phyloP scores from a whole-genome alignment of 1,284 basidiomycete species.

The Fomitopsis palustris region DNA sequence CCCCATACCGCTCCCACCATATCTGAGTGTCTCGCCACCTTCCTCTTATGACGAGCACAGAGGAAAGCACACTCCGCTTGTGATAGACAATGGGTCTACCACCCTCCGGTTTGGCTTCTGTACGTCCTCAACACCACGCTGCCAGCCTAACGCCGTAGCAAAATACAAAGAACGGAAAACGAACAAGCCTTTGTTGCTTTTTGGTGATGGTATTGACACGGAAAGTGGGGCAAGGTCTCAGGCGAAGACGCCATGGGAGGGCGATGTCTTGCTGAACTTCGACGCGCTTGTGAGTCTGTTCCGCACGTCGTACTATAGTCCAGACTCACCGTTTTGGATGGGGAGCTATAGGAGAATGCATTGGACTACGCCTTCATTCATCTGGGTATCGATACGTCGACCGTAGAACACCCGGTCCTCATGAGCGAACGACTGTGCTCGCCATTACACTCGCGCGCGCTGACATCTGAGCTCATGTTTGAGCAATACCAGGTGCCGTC shows the following conservation, averaged over 20 bases:
- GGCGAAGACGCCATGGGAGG: conserved; percentile 83
- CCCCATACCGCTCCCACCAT: conserved; percentile 20
- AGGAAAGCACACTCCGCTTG: conserved; percentile 56
- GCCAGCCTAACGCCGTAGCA: conserved; percentile 70
- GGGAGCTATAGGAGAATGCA: conserved; percentile 79
- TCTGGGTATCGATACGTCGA: conserved; percentile 77
- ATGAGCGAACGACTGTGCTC: conserved; percentile 94
- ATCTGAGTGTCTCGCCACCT: conserved; percentile 22
- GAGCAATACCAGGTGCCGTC: conserved; percentile 90
- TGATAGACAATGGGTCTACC: conserved; percentile 93
- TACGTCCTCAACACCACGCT: conserved; percentile 47
- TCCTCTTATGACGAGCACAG: conserved; percentile 34
- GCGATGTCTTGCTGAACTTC: conserved; percentile 85
- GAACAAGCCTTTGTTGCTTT: conserved; percentile 77
- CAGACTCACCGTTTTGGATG: conserved; percentile 10
- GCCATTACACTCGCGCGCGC: conserved; percentile 86
- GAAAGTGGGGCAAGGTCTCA: conserved; percentile 82
- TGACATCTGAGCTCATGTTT: conserved; percentile 96
- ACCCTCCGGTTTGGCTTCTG: conserved; percentile 89
- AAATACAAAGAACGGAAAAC: conserved; percentile 87
- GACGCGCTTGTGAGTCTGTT: conserved; percentile 77
- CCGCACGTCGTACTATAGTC: neutral
- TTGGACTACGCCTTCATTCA: conserved; percentile 91
- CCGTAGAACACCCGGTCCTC: conserved; percentile 86
- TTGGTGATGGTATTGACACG: conserved; percentile 80